Evolutionary conservation across 2,329 filamentous ascomycete species (phyloP).

Genomic region (Sporothrix humicola): DNA sequence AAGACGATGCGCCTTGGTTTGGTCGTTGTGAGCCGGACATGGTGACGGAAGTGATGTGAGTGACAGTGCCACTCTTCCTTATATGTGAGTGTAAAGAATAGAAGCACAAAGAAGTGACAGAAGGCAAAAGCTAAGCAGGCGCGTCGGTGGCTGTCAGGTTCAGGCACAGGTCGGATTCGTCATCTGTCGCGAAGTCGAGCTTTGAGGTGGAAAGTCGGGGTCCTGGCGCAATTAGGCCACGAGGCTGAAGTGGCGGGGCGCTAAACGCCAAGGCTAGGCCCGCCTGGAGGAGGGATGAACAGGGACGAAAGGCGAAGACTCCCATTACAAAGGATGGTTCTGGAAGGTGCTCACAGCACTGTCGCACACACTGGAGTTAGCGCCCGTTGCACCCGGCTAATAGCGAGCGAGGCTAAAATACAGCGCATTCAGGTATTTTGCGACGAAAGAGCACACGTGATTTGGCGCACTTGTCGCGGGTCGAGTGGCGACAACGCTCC

Average conservation of each 20-base stretch:
- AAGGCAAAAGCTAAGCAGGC: background rate
- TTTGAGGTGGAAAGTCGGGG: background rate
- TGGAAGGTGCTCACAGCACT: slow-evolving; percentile 12
- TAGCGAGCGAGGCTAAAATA: slow-evolving; percentile 14
- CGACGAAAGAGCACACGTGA: slow-evolving; percentile 33
- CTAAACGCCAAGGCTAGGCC: slow-evolving; percentile 22
- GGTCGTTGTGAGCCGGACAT: slow-evolving; percentile 56
- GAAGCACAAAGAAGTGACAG: background rate
- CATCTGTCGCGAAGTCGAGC: slow-evolving; percentile 18
- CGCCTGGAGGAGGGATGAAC: background rate
- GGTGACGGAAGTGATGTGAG: slow-evolving; percentile 34
- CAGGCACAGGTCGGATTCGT: slow-evolving; percentile 31
- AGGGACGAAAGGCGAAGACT: background rate
- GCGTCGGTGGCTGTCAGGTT: background rate
- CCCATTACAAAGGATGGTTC: slow-evolving; percentile 26
- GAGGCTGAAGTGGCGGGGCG: slow-evolving; percentile 28
- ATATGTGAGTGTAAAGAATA: background rate
- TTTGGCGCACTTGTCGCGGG: slow-evolving; percentile 35
- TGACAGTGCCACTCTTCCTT: background rate
- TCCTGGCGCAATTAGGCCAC: slow-evolving; percentile 11
- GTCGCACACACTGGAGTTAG: background rate
- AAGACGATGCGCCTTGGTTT: slow-evolving; percentile 1
- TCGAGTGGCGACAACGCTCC: slow-evolving; percentile 11
- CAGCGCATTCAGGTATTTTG: background rate
- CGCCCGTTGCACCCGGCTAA: background rate